Base-by-base conservation (phyloP, 805 yeast genomes). In the Barnettozyma populi region DNA sequence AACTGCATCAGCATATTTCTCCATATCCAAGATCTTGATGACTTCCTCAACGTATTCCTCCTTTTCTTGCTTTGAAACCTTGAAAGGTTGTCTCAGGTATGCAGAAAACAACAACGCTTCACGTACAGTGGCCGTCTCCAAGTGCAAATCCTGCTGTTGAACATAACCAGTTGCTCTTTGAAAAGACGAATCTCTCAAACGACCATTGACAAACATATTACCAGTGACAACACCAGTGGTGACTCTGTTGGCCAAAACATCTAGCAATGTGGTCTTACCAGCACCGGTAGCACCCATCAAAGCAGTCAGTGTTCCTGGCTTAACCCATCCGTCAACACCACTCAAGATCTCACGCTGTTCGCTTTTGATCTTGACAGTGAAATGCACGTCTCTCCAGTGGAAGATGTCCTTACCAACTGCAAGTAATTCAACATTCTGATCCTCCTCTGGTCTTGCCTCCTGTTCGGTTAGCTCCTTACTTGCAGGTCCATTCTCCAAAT, bases 281-380 rank as follows among this genome's bases (percentile, higher is more conserved):
- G 90, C 90, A 68, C 90, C 90, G 36, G 89, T 80, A 19, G 84
- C 81, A 56, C 88, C 87, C 85, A 80, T 80, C 44, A 81, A 65
- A 5, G 92, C 94, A 45, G 90, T 86, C 60, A 86, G 68, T 43
- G 88, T 84, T 54, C 90, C 90, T 9, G 90, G 90, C 60, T 83
- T 82, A 41, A 85, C 90, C 85, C 86, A 85, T 41, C 92, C 94
- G 61, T 82, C 86, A 48, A 85, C 86, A 52, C 78, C 74, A 51
- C 72, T 70, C 59, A 85, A 68, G 50, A 85, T 76, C 51, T 81
- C 72, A 59, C 89, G 72, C 23, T 78, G 73, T 52, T 78, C 86
- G 32, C 65, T 65, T 59, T 82, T 79, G 55, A 81, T 80, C 58
- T 78, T 73, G 50, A 86, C 80, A 54, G 81, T 84, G 61, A 84